phyloP scores from a whole-genome alignment of 495 filamentous ascomycete species.

The Durotheca rogersii region DNA sequence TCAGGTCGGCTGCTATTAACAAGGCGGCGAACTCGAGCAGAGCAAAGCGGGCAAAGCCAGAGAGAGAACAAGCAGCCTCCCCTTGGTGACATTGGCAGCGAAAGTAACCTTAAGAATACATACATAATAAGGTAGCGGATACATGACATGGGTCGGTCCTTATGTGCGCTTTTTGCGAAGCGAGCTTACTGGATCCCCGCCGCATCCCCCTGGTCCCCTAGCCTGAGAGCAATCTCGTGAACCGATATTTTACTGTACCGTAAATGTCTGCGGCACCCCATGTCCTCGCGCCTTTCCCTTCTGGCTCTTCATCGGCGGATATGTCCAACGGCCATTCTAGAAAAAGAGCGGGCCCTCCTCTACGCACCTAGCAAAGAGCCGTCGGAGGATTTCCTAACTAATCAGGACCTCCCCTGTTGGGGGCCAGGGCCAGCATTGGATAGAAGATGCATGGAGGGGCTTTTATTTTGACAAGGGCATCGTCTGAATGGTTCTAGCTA shows the following conservation, averaged over 20 bases:
- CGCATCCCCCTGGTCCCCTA: conserved; percentile 29
- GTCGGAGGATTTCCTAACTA: conserved; percentile 51
- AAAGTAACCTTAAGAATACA: conserved; percentile 20
- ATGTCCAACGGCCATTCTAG: conserved; percentile 50
- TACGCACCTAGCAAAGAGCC: conserved; percentile 32
- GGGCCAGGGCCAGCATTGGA: conserved; percentile 36
- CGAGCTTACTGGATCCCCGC: conserved; percentile 48
- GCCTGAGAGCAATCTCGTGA: conserved; percentile 39
- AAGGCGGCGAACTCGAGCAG: conserved; percentile 26
- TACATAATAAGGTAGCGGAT: conserved; percentile 2
- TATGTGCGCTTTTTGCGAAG: conserved; percentile 45
- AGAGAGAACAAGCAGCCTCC: not conserved
- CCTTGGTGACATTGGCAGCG: not conserved
- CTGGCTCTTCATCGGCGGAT: conserved; percentile 44
- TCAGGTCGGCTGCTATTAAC: conserved; percentile 26
- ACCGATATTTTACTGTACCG: conserved; percentile 39
- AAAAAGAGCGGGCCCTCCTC: conserved; percentile 46
- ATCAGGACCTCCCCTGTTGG: conserved; percentile 43
- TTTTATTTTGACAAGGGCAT: conserved; percentile 29
- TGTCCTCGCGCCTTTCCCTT: conserved; percentile 41
- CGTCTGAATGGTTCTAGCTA: conserved; percentile 26
- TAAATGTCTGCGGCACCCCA: conserved; percentile 27
- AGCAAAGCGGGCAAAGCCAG: not conserved
- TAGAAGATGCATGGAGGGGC: conserved; percentile 34
- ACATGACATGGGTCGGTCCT: conserved; percentile 26